Base-by-base conservation (phyloP, 306 rosid species). In the Rubus parviflorus region DNA sequence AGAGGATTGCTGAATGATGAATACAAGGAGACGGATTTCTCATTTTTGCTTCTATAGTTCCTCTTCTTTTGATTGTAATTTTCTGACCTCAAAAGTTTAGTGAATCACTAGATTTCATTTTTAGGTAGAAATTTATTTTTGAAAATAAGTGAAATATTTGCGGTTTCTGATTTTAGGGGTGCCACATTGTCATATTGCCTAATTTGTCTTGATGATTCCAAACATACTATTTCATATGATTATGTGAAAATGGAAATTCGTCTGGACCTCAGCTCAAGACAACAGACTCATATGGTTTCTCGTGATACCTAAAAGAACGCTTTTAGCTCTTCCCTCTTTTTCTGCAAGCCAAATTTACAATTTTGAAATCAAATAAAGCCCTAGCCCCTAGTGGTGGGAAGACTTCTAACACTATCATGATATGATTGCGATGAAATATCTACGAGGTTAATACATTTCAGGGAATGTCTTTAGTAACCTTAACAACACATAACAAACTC, bases 1-100 rank as follows among this genome's bases (percentile, higher is more conserved):
- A 37, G 68, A 43, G 61, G 71, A 25, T 79, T 67, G 48, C 61
- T 12, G 56, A 66, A 54, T n/a, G 74, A 68, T 52, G 46, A 73
- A 53, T 19, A 42, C 19, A 12, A 58, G 70, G 78, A 25, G 78
- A 61, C 70, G 3, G 37, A 35, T 74, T 74, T 75, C 37, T 19
- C 66, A 23, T 45, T 46, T 61, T 46, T 25, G 6, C 23, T 45
- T 45, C 41, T 61, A 30, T 30, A 30, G 58, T 72, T 35, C 6
- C 60, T 30, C 60, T 10, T 42, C 14, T 3, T 47, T 25, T 23
- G n/a, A 58, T 43, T 17, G 42, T 62, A 56, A 43, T 35, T 6
- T 16, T 19, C 10, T 57, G 57, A 45, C 40, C 46, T 58, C 22
- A 65, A 19, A 23, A 16, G 35, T 58, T 56, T 11, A 43, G 77